Evolutionary conservation across 345 rosid species (phyloP), one percentile per base, ranked within the genome.

Genomic region (Hibiscus trionum): DNA sequence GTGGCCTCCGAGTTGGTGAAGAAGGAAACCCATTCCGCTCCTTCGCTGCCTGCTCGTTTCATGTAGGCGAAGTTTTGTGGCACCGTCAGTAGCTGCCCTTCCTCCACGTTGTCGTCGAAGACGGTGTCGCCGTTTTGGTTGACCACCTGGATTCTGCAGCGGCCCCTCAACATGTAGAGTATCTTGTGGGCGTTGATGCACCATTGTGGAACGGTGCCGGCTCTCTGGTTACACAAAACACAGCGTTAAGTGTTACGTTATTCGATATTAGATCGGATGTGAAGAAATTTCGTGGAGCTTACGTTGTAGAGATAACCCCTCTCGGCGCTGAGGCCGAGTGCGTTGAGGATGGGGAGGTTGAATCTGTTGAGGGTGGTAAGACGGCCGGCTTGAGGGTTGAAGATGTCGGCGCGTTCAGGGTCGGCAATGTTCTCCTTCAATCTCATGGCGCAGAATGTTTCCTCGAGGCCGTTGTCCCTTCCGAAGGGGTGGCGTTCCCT

Each of bases 361-460:
- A 50, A 44, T 80, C 90, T 84, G 78, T 88, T 85, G 78, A 86
- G 81, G 61, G 75, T 81, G 72, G 76, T 77, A 44, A 88, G 50
- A 72, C 81, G 88, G 2, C 95, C 97, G 4, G 83, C 85, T 57
- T 72, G 77, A 0, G 86, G 93, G 72, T 77, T 78, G 82, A 76
- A 87, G 12, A 86, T 39, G 72, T 91, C 93, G 55, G 91, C 86
- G 10, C 84, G 82, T 24, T 86, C 68, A 1, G 90, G 93, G 60
- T 88, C 80, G 6, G 79, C 91, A 16, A 91, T 84, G 86, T 88
- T 87, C 78, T 86, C 91, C 69, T 52, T 77, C 12, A 84, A 47
- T 71, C 82, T 87, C 88, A 87, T 77, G 76, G 82, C 70, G 87
- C 96, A 91, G 69, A 85, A 29, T 21, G 95, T 90, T 84, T 94